These are phyloP conservation scores for Hepatocystis sp. DNA, from an alignment of 169 alveolate species.

Conservation along the genomic window DNA sequence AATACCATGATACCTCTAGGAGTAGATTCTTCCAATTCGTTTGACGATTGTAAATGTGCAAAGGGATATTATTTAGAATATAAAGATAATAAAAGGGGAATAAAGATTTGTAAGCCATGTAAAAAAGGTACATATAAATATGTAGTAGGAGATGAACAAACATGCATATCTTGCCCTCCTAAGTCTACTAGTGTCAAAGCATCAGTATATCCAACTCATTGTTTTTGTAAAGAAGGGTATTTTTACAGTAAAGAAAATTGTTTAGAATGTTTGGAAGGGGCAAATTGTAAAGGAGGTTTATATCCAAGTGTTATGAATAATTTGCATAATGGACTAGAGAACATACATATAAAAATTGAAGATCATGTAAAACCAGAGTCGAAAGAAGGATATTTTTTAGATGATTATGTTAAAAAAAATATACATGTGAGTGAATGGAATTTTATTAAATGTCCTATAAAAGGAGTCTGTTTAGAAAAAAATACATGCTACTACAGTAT, in stretches of 20 bases:
- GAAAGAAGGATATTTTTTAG: constrained; percentile 83
- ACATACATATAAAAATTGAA: constrained; percentile 69
- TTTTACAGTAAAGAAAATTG: constrained; percentile 86
- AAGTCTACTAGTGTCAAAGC: constrained; percentile 86
- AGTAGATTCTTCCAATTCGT: constrained; percentile 83
- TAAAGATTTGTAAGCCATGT: constrained; percentile 85
- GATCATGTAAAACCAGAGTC: constrained; percentile 88
- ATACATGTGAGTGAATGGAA: constrained; percentile 87
- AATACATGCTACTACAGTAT: constrained; percentile 85
- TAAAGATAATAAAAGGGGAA: constrained; percentile 13
- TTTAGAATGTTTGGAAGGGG: constrained; percentile 87
- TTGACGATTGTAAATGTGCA: constrained; percentile 88
- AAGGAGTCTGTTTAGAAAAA: constrained; percentile 84
- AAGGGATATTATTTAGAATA: constrained; percentile 83
- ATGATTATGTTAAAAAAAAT: constrained; percentile 75
- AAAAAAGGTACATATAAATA: constrained; percentile 87
- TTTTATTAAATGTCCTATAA: constrained; percentile 87
- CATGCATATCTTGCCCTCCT: constrained; percentile 86
- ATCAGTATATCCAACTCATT: constrained; percentile 85
- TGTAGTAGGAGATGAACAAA: constrained; percentile 85
- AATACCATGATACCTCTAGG: constrained; percentile 88
- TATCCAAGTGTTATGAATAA: constrained; percentile 33
- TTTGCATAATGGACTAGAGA: constrained; percentile 60
- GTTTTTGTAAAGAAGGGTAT: constrained; percentile 87
- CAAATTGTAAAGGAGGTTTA: constrained; percentile 88